Conservation (phyloP, 1,139 yeast genomes). For the Oligophagozyma castellii region DNA sequence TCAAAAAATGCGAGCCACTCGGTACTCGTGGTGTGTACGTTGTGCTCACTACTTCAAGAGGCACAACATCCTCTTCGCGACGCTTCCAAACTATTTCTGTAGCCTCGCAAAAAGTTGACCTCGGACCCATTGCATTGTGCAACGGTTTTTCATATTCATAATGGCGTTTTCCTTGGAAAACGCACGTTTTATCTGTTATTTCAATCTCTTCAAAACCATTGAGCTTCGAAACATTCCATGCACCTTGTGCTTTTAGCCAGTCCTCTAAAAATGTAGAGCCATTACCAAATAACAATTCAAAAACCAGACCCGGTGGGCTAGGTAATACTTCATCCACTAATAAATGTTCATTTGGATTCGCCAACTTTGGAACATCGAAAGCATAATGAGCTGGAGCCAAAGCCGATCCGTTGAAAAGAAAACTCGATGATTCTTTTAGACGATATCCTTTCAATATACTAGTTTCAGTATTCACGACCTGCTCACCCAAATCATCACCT, state of each 20-base stretch:
- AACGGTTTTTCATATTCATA: slow-evolving; percentile 58
- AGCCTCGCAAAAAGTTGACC: slow-evolving; percentile 69
- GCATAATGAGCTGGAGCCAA: too few species aligned
- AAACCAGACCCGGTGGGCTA: slow-evolving; percentile 74
- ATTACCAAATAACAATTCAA: slow-evolving; percentile 53
- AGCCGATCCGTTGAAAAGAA: background rate
- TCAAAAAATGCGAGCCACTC: slow-evolving; percentile 67
- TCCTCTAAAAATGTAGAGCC: slow-evolving; percentile 46
- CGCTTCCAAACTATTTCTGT: slow-evolving; percentile 54
- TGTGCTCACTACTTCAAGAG: slow-evolving; percentile 46
- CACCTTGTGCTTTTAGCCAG: slow-evolving; percentile 48
- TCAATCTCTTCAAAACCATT: slow-evolving; percentile 31
- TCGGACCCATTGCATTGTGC: slow-evolving; percentile 78
- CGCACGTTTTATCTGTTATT: slow-evolving; percentile 27
- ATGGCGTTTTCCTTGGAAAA: too few species aligned
- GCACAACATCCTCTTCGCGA: slow-evolving; percentile 36
- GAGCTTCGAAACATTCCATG: slow-evolving; percentile 46
- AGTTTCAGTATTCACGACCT: slow-evolving; percentile 1
- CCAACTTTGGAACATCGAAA: background rate
- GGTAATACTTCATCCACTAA: slow-evolving; percentile 39
- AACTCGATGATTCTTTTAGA: slow-evolving; percentile 1
- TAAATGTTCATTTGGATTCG: slow-evolving; percentile 33
- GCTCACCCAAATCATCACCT: slow-evolving; percentile 14
- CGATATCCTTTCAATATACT: slow-evolving; percentile 3
- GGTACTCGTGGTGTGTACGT: slow-evolving; percentile 93